Evolutionary conservation across 345 rosid species (phyloP).

Genomic region (Linum usitatissimum): DNA sequence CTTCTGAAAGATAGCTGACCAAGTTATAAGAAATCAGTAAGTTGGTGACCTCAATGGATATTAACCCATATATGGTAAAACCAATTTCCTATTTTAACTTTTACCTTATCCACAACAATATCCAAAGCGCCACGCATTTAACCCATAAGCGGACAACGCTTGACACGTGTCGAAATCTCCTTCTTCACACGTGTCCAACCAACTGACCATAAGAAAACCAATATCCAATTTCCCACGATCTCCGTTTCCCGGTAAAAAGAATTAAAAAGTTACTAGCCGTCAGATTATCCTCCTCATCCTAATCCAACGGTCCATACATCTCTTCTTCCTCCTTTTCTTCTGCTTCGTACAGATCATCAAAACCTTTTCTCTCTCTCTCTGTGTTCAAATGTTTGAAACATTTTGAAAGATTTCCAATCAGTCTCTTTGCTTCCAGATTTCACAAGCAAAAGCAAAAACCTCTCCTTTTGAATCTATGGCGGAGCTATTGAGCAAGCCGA

Average conservation of each 20-base stretch:
- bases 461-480: constrained; percentile 24
- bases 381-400: background rate
- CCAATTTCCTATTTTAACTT: background rate
- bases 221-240: background rate
- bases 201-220: background rate
- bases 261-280: background rate
- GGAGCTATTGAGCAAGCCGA: constrained; percentile 37
- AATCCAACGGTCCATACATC: background rate
- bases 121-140: background rate
- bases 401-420: no score
- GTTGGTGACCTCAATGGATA: no score
- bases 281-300: background rate
- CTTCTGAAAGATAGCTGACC: no score
- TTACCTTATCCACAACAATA: background rate
- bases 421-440: no score
- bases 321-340: background rate
- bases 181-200: background rate
- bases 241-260: background rate
- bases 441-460: no score
- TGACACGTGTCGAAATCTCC: background rate
- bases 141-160: background rate
- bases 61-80: no score
- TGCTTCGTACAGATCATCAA: background rate
- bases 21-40: no score
- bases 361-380: background rate